Base-by-base conservation (phyloP, 768 basidiomycete genomes). In the Phallus indusiatus region DNA sequence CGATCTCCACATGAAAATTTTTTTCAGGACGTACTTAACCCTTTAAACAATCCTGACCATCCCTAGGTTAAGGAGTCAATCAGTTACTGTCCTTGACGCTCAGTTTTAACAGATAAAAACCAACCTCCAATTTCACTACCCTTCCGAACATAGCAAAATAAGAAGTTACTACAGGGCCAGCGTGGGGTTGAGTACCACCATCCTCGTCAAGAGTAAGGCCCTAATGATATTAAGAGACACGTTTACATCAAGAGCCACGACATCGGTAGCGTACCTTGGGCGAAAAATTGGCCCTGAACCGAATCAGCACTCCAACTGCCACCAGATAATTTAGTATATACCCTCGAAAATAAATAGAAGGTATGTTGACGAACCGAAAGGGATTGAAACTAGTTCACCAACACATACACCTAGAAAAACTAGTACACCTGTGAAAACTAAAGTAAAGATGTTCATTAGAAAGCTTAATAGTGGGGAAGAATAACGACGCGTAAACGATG, bases 241-340 rank as follows among this genome's bases (percentile, higher is more conserved):
- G 21, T 46, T 35, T 6, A 18, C n/a, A 16, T 33, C 1, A 37
- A 14, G 17, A 36, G 24, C 17, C 4, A 18, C 2, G 50, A 22
- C 12, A 8, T 12, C 17, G 20, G 11, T 21, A 20, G 24, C 49
- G n/a, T 20, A 59, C 57, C 69, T 86, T 88, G 1, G 90, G 90
- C 66, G 88, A 89, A 74, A 88, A 92, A 67, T 92, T 90, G 33
- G 87, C 88, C 70, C 90, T 78, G 68, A 88, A 83, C 51, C 89
- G 79, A 8, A 91, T 84, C 10, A 90, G 75, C 12, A 84, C 76
- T 4, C 88, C 89, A 8, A 59, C 57, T 59, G 36, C 22, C 36
- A n/a, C n/a, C 16, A 59, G 2, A 37, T 17, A 59, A 50, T 42
- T 42, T 14, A 42, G 12, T 24, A 51, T 35, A 17, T 16, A 24